Evolutionary conservation across 208 protist genomes (phyloP).

Genomic region (Acanthamoeba castellanii): DNA sequence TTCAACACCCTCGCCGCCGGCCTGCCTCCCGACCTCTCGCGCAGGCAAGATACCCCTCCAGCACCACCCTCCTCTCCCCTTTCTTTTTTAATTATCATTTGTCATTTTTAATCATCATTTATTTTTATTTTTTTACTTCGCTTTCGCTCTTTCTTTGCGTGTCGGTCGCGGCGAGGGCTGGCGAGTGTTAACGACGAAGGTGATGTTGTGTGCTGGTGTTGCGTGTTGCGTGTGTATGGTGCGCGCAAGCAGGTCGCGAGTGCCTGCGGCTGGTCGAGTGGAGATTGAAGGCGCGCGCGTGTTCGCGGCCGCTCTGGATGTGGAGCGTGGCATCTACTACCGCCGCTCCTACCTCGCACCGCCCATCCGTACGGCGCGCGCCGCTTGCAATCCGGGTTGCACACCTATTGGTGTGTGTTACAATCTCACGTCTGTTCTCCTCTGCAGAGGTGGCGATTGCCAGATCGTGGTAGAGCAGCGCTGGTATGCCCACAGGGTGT

Average conservation of each 20-base stretch:
- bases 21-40: slow-evolving; percentile 62
- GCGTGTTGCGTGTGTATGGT: neutral
- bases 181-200: neutral
- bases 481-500: slow-evolving; percentile 66
- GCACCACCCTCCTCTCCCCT: neutral
- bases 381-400: neutral
- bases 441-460: neutral
- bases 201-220: neutral
- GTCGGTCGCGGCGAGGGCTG: neutral
- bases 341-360: slow-evolving; percentile 21
- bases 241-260: slow-evolving; percentile 11
- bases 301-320: slow-evolving; percentile 49
- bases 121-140: neutral
- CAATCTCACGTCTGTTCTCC: neutral
- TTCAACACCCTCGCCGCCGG: slow-evolving; percentile 68
- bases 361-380: neutral
- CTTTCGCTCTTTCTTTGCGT: neutral
- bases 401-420: no score
- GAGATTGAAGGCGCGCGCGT: neutral
- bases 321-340: slow-evolving; percentile 52
- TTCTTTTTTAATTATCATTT: neutral
- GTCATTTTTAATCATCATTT: neutral
- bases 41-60: neutral
- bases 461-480: slow-evolving; percentile 52
- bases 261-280: slow-evolving; percentile 20